These are phyloP conservation scores for Stemphylium beticola DNA, from an alignment of 2,329 filamentous ascomycete genomes.

Conservation along the genomic window DNA sequence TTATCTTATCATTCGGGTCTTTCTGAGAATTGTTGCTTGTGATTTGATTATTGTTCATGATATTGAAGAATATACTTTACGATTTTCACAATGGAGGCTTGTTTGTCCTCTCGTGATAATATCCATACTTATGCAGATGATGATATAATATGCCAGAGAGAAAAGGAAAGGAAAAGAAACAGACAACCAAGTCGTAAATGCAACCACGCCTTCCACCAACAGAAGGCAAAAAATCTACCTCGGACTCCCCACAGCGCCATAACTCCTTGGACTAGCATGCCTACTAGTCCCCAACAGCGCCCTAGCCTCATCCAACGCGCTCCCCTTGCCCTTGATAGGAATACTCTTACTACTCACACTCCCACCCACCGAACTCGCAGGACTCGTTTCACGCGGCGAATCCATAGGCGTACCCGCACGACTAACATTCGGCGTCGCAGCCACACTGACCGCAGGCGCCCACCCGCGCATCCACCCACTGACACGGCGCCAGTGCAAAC, in stretches of 20 bases:
- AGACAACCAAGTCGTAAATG: neutral
- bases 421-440: constrained; percentile 41
- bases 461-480: constrained; percentile 71
- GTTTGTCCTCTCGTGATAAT: too few relatives aligned
- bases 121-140: too few relatives aligned
- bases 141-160: too few relatives aligned
- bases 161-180: neutral
- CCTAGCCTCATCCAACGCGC: constrained; percentile 45
- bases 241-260: constrained; percentile 32
- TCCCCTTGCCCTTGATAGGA: constrained; percentile 26
- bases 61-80: too few relatives aligned
- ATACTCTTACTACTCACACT: constrained; percentile 29
- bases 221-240: constrained; percentile 1
- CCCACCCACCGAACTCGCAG: constrained; percentile 6
- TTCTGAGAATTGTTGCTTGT: too few relatives aligned
- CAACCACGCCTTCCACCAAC: too few relatives aligned
- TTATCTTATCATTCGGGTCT: too few relatives aligned
- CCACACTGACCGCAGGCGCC: constrained; percentile 60
- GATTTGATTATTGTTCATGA: too few relatives aligned
- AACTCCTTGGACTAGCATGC: constrained; percentile 45
- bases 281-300: constrained; percentile 42
- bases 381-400: constrained; percentile 26
- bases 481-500: constrained; percentile 63
- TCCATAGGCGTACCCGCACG: constrained; percentile 37
- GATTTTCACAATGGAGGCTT: too few relatives aligned